Evolutionary conservation across 495 filamentous ascomycete genomes (phyloP).

Genomic region (Tuber borchii): DNA sequence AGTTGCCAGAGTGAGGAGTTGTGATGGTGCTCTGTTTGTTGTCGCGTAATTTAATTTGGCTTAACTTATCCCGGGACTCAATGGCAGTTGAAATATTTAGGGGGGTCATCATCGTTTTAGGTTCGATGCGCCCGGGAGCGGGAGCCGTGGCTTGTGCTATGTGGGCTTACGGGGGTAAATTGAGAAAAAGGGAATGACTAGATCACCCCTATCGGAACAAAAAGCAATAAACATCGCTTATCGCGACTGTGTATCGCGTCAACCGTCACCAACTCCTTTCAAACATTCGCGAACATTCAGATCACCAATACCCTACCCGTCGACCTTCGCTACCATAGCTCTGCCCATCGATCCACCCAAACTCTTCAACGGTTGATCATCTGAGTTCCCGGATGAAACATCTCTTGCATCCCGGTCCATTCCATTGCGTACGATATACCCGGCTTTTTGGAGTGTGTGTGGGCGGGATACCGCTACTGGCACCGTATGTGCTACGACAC

Average conservation of each 20-base stretch:
- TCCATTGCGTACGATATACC: not conserved
- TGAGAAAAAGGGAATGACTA: too few relatives aligned
- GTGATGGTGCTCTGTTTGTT: not conserved
- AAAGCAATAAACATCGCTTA: too few relatives aligned
- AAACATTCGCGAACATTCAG: not conserved
- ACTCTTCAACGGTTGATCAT: not conserved
- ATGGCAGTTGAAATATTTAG: not conserved
- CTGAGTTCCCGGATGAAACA: not conserved
- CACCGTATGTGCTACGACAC: not conserved
- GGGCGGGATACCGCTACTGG: not conserved
- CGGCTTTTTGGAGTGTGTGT: not conserved
- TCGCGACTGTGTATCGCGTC: too few relatives aligned
- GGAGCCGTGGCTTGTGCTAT: not conserved
- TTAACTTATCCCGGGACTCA: not conserved
- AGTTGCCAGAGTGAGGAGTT: not conserved
- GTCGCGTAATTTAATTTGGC: not conserved
- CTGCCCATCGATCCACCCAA: not conserved
- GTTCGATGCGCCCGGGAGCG: not conserved
- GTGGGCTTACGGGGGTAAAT: not conserved
- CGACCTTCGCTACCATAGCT: not conserved
- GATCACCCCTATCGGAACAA: too few relatives aligned
- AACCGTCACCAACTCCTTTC: too few relatives aligned
- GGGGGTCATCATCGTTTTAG: not conserved
- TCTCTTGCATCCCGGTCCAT: not conserved
- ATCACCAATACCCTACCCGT: not conserved